Conservation (phyloP, 2,329 filamentous ascomycete species). For the Aspergillus fructus region DNA sequence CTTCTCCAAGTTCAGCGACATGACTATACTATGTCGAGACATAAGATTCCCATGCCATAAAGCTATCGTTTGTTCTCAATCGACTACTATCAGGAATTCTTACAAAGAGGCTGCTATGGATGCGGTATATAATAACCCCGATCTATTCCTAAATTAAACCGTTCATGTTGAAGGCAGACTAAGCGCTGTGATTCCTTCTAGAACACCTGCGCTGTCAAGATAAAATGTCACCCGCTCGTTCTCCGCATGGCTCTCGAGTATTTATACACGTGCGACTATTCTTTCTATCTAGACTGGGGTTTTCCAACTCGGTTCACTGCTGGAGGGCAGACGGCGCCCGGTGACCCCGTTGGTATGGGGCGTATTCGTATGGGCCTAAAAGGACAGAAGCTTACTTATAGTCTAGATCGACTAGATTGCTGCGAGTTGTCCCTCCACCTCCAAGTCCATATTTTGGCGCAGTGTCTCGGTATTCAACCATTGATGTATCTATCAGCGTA, state of each 20-base stretch:
- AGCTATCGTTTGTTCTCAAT: slow-evolving; percentile 7
- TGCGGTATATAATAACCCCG: background rate
- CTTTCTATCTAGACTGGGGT: background rate
- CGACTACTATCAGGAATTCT: background rate
- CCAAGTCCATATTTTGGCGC: background rate
- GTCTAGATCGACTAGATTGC: slow-evolving; percentile 2
- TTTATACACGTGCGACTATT: slow-evolving; percentile 4
- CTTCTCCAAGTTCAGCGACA: background rate
- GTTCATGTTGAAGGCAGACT: background rate
- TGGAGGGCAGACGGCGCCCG: background rate
- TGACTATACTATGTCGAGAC: background rate
- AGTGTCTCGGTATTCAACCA: background rate
- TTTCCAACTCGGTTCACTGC: slow-evolving; percentile 1
- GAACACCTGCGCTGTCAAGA: background rate
- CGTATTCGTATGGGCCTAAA: background rate
- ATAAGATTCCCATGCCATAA: slow-evolving; percentile 5
- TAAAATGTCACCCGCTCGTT: slow-evolving; percentile 5
- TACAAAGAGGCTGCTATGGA: background rate
- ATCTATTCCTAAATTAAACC: background rate
- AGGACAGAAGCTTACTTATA: background rate
- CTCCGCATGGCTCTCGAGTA: slow-evolving; percentile 1
- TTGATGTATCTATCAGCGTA: background rate
- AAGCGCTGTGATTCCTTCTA: background rate
- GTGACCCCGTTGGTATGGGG: slow-evolving; percentile 2
- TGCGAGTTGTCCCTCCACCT: slow-evolving; percentile 5